Base-by-base conservation (phyloP, 2,329 filamentous ascomycete species). In the Aspergillus fischeri region DNA sequence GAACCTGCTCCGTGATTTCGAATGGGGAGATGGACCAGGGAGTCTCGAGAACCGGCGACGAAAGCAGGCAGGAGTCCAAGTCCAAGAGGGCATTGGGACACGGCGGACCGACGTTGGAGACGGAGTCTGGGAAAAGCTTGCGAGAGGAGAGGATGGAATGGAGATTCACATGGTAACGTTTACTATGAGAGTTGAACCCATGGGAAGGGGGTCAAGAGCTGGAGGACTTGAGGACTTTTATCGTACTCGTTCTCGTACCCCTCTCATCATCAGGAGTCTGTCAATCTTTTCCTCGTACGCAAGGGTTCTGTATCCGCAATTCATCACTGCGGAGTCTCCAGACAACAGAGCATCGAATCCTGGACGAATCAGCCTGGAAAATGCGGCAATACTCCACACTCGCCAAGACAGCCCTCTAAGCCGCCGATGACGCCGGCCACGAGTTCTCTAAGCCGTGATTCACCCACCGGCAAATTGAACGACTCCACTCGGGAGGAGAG, bases 31-130 rank as follows among this genome's bases (percentile, higher is more conserved):
- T 3, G 44, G 11, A 27, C 8, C 5, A 11, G 10, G 21, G 5
- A 14, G 44, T 14, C 10, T 47, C 1, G 21, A 47, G 11, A 47
- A 24, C 11, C 14, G 41, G 35, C 53, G 60, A 53, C 48, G 54
- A 48, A 54, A 49, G 52, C 41, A 51, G 14, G 52, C 25, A 14
- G 49, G 42, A 49, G 38, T 47, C 49, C 51, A 48, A 60, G 60
- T 57, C 60, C 60, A 54, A 55, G 49, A 52, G 58, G 55, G 58
- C 60, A 62, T 62, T 62, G 55, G 58, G 59, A 55, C 54, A 60
- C 58, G 51, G 56, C 53, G 51, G 45, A 50, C 27, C 41, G 17
- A 25, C 28, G 51, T 29, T 28, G 41, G 10, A 54, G 17, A 48
- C 32, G 14, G 25, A 27, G 25, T 49, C 28, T 20, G 25, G 48